Evolutionary conservation across 148 eudicot genomes (phyloP).

Genomic region (Spergularia bocconei): DNA sequence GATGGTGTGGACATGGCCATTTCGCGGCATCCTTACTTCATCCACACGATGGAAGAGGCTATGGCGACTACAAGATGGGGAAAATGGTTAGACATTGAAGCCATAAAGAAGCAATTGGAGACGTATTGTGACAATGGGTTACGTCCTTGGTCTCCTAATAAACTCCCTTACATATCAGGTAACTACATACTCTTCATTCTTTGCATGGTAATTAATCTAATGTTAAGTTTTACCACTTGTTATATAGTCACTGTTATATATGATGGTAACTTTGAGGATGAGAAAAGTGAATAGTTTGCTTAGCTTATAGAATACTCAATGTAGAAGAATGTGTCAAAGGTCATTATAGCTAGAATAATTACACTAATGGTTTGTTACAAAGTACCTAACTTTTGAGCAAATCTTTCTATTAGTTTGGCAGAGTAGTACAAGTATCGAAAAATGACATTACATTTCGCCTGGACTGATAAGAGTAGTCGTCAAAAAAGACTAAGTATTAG

Average conservation of each 20-base stretch:
- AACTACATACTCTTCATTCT: conserved; percentile 1
- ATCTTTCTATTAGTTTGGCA: no score
- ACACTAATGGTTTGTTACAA: no score
- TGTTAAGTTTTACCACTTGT: no score
- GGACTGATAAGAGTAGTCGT: no score
- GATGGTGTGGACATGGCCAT: conserved; percentile 83
- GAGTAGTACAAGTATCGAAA: no score
- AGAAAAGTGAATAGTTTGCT: not conserved
- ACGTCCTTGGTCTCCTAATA: conserved; percentile 70
- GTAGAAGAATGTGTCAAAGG: not conserved
- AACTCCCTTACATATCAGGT: conserved; percentile 90
- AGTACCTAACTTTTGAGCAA: no score
- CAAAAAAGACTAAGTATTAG: no score
- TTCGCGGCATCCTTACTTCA: conserved; percentile 65
- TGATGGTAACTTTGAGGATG: not conserved
- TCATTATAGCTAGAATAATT: no score
- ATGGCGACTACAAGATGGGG: conserved; percentile 93
- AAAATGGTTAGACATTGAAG: conserved; percentile 81
- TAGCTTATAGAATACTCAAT: not conserved
- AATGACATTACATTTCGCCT: no score
- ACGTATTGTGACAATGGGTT: conserved; percentile 83
- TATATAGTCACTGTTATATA: no score
- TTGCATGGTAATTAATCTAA: no score
- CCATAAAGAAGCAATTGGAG: conserved; percentile 69
- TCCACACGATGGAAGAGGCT: conserved; percentile 93